Evolutionary conservation across 495 filamentous ascomycete genomes (phyloP), one percentile per base, ranked within the genome.

Genomic region (Glonium stellatum): DNA sequence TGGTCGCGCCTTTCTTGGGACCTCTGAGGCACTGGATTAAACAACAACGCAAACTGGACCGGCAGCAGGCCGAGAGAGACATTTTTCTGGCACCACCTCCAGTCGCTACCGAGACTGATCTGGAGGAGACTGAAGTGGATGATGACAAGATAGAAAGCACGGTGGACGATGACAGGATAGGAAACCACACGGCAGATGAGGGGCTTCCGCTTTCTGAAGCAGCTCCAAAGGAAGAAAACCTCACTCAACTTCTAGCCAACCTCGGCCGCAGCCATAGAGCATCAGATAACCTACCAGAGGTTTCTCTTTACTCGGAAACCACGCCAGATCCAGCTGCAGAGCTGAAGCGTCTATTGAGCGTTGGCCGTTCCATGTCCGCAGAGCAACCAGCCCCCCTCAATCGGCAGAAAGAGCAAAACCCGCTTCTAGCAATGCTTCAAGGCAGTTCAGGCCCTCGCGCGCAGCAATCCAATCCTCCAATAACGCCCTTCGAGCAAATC

Each of bases 1-100:
- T 97, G 90, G 93, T 98, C 18, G 90, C 89, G 1, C 92, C 93
- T 0, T 97, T 98, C 69, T 76, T 98, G 60, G 82, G 80, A 36
- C 89, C 80, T 19, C 73, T 98, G 47, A 92, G 91, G 70, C 90
- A 89, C 69, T 98, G 93, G 93, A 91, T 97, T 27, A 72, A 84
- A 12, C 81, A 86, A 68, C 89, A 93, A 77, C 88, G 80, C 77
- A 90, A 83, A 72, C 75, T 79, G 44, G 87, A 88, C 67, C 72
- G 69, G 4, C 72, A 72, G 61, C 75, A 71, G 49, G 64, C 15
- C 66, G 57, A 50, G 67, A 67, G 57, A 56, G 71, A 50, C 63
- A 73, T 50, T 25, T 42, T 39, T 11, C 35, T 54, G 9, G 54
- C 53, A 15, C 56, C 62, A 34, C 62, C 55, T 9, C 47, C 42